Conservation (phyloP, 1,284 basidiomycete species). For the Cystobasidiaceae sp. region DNA sequence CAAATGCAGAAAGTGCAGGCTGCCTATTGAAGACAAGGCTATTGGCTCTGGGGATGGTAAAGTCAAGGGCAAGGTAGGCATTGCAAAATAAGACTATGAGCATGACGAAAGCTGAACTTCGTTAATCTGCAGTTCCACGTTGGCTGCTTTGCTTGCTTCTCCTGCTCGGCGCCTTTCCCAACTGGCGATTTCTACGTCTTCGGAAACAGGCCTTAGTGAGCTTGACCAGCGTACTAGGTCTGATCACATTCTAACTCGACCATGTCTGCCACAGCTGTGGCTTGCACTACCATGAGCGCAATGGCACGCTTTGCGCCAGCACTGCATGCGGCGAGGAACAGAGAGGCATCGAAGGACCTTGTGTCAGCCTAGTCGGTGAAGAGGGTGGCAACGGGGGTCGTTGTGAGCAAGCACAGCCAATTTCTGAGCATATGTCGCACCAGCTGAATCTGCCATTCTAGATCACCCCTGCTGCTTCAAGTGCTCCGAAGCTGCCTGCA, state of each 20-base stretch:
- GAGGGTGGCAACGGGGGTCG: slow-evolving; percentile 38
- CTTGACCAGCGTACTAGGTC: too few species aligned
- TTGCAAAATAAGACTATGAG: background rate
- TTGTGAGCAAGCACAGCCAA: slow-evolving; percentile 30
- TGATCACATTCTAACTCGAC: too few species aligned
- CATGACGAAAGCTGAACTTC: background rate
- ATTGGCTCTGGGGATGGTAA: slow-evolving; percentile 43
- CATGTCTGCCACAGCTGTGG: slow-evolving; percentile 40
- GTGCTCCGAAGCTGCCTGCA: slow-evolving; percentile 38
- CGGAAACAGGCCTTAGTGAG: slow-evolving; percentile 38
- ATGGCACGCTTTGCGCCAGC: slow-evolving; percentile 41
- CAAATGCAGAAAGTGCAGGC: slow-evolving; percentile 42
- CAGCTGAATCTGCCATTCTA: background rate
- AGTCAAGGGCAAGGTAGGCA: slow-evolving; percentile 41
- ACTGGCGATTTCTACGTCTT: slow-evolving; percentile 42
- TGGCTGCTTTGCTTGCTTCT: slow-evolving; percentile 41
- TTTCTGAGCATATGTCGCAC: background rate
- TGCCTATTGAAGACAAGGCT: slow-evolving; percentile 41
- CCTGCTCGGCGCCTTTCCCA: slow-evolving; percentile 39
- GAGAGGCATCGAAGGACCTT: slow-evolving; percentile 43
- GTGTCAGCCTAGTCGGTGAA: slow-evolving; percentile 41
- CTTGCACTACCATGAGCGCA: slow-evolving; percentile 41
- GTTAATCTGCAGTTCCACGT: slow-evolving; percentile 37
- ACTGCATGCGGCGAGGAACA: slow-evolving; percentile 31
- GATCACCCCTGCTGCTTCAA: slow-evolving; percentile 43